phyloP scores from a whole-genome alignment of 352 stramenopile species.

The Globisporangium takayamanum region DNA sequence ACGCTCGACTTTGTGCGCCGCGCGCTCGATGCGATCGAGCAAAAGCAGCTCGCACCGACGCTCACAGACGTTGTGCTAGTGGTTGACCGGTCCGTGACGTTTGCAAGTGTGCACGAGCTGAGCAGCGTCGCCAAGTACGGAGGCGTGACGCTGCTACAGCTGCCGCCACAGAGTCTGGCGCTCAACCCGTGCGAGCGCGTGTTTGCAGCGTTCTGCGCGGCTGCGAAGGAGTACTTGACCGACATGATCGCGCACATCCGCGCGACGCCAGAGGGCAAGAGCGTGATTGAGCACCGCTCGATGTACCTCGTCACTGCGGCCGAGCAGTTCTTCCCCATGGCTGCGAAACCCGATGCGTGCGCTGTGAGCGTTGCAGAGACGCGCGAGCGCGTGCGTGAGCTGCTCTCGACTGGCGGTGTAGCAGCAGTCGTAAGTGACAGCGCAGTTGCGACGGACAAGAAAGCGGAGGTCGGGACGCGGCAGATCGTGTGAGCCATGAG shows the following conservation, averaged over 20 bases:
- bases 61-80: conserved; percentile 10
- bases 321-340: conserved; percentile 6
- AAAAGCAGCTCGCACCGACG: background rate
- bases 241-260: conserved; percentile 3
- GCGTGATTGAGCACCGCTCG: conserved; percentile 14
- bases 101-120: conserved; percentile 2
- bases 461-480: too few relatives aligned
- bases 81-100: conserved; percentile 8
- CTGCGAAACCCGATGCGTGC: conserved; percentile 4
- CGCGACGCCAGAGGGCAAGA: conserved; percentile 3
- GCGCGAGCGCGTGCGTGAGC: background rate
- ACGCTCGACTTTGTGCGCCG: conserved; percentile 9
- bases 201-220: conserved; percentile 5
- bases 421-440: background rate
- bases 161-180: conserved; percentile 1
- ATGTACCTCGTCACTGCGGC: conserved; percentile 11
- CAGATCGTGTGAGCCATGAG: too few relatives aligned
- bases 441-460: too few relatives aligned
- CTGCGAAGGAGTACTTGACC: conserved; percentile 9
- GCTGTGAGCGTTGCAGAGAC: conserved; percentile 9
- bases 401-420: background rate
- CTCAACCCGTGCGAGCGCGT: conserved; percentile 12
- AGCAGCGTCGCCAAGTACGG: conserved; percentile 1
- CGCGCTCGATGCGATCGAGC: conserved; percentile 7
- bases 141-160: conserved; percentile 7